These are phyloP conservation scores for Domatiomyces catenatus DNA, from an alignment of 2,329 filamentous ascomycete genomes.

Conservation along the genomic window DNA sequence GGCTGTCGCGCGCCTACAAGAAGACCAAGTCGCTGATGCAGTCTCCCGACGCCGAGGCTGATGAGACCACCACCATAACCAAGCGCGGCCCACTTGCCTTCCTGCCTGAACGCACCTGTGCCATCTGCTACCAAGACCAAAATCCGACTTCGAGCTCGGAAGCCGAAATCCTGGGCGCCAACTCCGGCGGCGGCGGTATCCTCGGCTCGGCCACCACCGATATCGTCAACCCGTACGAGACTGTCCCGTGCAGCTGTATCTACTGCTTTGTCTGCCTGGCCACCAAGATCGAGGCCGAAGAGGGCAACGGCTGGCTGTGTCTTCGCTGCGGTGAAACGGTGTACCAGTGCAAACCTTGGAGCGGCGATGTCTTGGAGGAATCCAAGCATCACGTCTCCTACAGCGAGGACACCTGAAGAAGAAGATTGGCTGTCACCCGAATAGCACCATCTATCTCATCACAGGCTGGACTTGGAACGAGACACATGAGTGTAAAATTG, in stretches of 20 bases:
- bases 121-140: slow-evolving; percentile 91
- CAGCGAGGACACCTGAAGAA: too few relatives aligned
- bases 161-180: slow-evolving; percentile 56
- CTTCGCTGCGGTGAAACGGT: slow-evolving; percentile 72
- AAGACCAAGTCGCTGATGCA: slow-evolving; percentile 55
- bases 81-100: slow-evolving; percentile 64
- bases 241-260: slow-evolving; percentile 73
- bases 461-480: too few relatives aligned
- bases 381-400: slow-evolving; percentile 29
- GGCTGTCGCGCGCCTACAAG: slow-evolving; percentile 75
- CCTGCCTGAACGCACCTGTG: slow-evolving; percentile 83
- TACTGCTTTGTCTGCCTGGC: slow-evolving; percentile 97
- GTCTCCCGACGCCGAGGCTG: slow-evolving; percentile 27
- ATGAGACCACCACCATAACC: slow-evolving; percentile 31
- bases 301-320: slow-evolving; percentile 88
- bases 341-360: slow-evolving; percentile 80
- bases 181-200: slow-evolving; percentile 56
- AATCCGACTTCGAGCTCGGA: slow-evolving; percentile 58
- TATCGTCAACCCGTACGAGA: slow-evolving; percentile 90
- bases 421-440: too few relatives aligned
- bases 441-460: too few relatives aligned
- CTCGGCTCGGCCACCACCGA: slow-evolving; percentile 81
- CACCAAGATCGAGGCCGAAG: slow-evolving; percentile 74
- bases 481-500: too few relatives aligned
- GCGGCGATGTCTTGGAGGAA: slow-evolving; percentile 57